Evolutionary conservation across 2,329 filamentous ascomycete genomes (phyloP).

Genomic region (Epichloe hybrida): DNA sequence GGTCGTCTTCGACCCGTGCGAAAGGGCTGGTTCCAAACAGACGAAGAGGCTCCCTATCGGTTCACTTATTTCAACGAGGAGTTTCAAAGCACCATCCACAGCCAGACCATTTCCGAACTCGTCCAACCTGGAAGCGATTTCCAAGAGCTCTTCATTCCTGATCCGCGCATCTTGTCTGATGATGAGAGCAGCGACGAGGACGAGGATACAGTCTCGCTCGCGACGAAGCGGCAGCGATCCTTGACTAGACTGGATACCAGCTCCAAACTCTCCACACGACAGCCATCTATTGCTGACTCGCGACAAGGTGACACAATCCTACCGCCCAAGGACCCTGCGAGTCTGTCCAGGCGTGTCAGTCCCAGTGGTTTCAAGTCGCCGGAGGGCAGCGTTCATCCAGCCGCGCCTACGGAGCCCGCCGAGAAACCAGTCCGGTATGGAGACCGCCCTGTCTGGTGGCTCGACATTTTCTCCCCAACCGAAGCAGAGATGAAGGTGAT

Average conservation of each 20-base stretch:
- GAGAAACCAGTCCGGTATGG: conserved; percentile 48
- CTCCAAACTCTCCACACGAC: conserved; percentile 31
- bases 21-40: conserved; percentile 69
- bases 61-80: conserved; percentile 99
- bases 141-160: conserved; percentile 77
- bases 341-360: conserved; percentile 32
- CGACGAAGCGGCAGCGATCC: conserved; percentile 12
- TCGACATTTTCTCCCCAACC: conserved; percentile 82
- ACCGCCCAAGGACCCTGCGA: conserved; percentile 17
- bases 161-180: conserved; percentile 62
- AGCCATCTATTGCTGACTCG: conserved; percentile 27
- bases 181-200: conserved; percentile 54
- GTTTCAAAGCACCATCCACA: conserved; percentile 90
- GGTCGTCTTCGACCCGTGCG: conserved; percentile 73
- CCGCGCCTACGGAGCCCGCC: conserved; percentile 9
- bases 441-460: conserved; percentile 88
- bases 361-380: conserved; percentile 31
- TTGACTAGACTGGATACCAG: conserved; percentile 21
- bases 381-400: conserved; percentile 10
- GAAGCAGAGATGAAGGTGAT: conserved; percentile 93
- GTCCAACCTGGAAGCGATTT: conserved; percentile 77
- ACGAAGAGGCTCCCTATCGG: conserved; percentile 82
- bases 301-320: conserved; percentile 16
- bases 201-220: conserved; percentile 17
- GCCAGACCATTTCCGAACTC: conserved; percentile 86